Evolutionary conservation across 2,329 filamentous ascomycete genomes (phyloP), one percentile per base, ranked within the genome.

Genomic region (Cyanodermella asteris): DNA sequence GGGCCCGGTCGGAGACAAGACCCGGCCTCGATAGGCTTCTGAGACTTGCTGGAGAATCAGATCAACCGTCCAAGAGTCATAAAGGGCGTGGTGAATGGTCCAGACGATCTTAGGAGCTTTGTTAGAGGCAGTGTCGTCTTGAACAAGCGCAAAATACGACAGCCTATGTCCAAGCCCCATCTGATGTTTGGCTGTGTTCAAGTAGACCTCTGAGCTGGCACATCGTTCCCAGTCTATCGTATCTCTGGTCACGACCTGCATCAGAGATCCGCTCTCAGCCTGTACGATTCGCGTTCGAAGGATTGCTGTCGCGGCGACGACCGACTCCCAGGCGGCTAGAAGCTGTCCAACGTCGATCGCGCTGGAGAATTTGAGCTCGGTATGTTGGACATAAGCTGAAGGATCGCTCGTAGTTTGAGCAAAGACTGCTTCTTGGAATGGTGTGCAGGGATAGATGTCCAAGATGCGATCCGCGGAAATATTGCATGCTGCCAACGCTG

Each of bases 81-180:
- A 53, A 0, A 50, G 22, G 2, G 42, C 39, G 31, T 54, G 50
- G 27, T 53, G 50, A 10, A 46, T 37, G 13, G 41, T 47, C 32
- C 40, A 40, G 36, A 30, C 6, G 37, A 34, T n/a, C n/a, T n/a
- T n/a, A n/a, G n/a, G n/a, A n/a, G n/a, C n/a, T n/a, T n/a, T n/a
- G n/a, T n/a, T n/a, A n/a, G n/a, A n/a, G n/a, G n/a, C n/a, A n/a
- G n/a, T n/a, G n/a, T n/a, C n/a, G 11, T 20, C 21, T 9, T 16
- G 15, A 11, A 29, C 15, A 4, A 28, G n/a, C 6, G 31, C 18
- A 16, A 31, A 30, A 5, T 23, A 13, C 13, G 21, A 18, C 5
- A 32, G 22, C n/a, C 24, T 13, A 17, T 16, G 15, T 6, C 30
- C 30, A 10, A 24, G 16, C 9, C 21, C 27, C n/a, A 30, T 5